These are phyloP conservation scores for Gastrodia elata DNA, from an alignment of 106 monocot genomes.

Conservation along the genomic window DNA sequence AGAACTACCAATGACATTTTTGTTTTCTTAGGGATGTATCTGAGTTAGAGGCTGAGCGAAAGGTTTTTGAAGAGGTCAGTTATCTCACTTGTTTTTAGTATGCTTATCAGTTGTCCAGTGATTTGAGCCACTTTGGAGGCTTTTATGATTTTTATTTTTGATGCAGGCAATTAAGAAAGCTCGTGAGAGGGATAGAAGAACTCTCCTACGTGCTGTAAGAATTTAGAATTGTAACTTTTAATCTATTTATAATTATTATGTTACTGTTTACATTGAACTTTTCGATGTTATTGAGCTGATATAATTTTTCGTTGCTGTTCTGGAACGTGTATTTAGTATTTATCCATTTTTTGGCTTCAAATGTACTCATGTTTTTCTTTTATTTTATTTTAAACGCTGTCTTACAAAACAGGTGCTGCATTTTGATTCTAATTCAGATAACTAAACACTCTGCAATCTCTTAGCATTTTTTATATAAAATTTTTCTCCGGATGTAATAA, in stretches of 20 bases:
- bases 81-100: not conserved
- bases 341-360: not conserved
- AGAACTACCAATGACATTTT: too few relatives aligned
- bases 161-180: conserved; percentile 24
- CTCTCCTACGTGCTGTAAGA: conserved; percentile 20
- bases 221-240: not conserved
- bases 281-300: not conserved
- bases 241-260: not conserved
- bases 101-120: not conserved
- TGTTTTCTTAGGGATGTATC: conserved; percentile 44
- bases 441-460: not conserved
- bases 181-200: conserved; percentile 24
- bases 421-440: not conserved
- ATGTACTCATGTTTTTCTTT: not conserved
- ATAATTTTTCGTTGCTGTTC: not conserved
- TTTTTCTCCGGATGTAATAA: not conserved
- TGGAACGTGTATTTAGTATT: not conserved
- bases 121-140: not conserved
- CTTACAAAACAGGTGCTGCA: not conserved
- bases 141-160: not conserved
- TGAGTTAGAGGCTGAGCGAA: conserved; percentile 72
- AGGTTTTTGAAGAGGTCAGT: conserved; percentile 58
- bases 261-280: not conserved
- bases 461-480: not conserved
- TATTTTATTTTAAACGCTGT: too few relatives aligned